Evolutionary conservation across 1,139 yeast species (phyloP), one percentile per base, ranked within the genome.

Genomic region (Scheffersomyces titani): DNA sequence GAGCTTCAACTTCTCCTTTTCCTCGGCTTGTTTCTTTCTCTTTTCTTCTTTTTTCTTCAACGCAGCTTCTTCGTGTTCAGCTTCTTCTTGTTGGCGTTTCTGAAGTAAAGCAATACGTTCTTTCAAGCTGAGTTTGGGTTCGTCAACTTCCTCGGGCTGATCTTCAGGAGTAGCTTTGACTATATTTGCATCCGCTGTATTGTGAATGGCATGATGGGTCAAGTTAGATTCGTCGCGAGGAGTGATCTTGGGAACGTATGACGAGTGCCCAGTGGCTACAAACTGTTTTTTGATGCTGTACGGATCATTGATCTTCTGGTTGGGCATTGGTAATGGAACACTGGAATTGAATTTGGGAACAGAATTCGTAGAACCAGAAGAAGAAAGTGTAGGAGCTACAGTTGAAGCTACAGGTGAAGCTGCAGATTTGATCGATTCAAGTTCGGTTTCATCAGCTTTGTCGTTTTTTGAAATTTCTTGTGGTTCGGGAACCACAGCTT

Each of bases 61-160:
- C 6, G 88, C 83, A 1, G 89, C 90, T 30, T 83, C 90, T 57
- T 85, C 86, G 53, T 90, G 82, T 63, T 89, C 93, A 5, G 89
- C 91, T 66, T 91, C 96, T 65, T 90, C 92, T 57, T 84, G 84
- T 70, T 91, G 97, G 58, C 87, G 87, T 67, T 91, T 85, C 69
- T 93, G 97, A 55, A 94, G 78, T 67, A 91, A 69, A 11, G 91
- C 91, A 68, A 94, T 92, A 62, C 98, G 83, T 63, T 94, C 98
- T 68, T 90, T 90, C 67, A 94, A 78, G 57, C 96, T 88, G 76
- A 92, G 74, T 63, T 89, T 88, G 13, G 97, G 97, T 24, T 77
- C 84, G 30, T 78, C 85, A 6, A 76, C 80, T 56, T 83, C 86
- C 58, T 78, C 62, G 16, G 64, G 62, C 30, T 59, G 68, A 3